Base-by-base conservation (phyloP, 2,329 filamentous ascomycete species). In the Exophiala aquamarina region DNA sequence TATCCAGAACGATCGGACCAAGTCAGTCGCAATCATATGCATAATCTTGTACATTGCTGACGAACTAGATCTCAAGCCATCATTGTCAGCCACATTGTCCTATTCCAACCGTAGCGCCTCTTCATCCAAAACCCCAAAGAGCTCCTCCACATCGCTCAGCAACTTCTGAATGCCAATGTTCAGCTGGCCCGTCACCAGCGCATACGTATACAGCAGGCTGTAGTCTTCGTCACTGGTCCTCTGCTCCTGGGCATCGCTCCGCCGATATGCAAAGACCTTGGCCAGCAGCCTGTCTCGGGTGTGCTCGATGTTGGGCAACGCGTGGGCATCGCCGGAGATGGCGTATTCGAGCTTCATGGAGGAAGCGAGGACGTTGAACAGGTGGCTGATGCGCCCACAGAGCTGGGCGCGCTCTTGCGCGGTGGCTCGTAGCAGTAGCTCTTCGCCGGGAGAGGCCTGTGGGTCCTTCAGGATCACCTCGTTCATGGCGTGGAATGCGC, bases 401-500 rank as follows among this genome's bases (percentile, higher is more conserved):
- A 98, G 76, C 52, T 91, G 83, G 8, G 79, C 81, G 43, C 93
- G 81, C 68, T 98, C 92, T 7, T 81, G 74, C 3, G 81, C 77
- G 1, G 93, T 97, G 64, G 87, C 90, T 53, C 81, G 77, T 29
- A 98, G 72, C 29, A 97, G 78, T 7, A 86, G 84, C 46, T 85
- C 82, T 69, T 97, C 92, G 3, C 92, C 91, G 19, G 85, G 80
- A 2, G 84, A 89, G 1, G 89, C 79, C 29, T 79, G 79, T 9
- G 84, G 74, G 49, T 92, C 87, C 61, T 91, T 92, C 62, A 87
- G 78, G 29, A 95, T 90, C 53, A 96, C 84, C 9, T 96, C 81
- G 54, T 92, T 94, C 89, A 98, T 95, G 41, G 91, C 89, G 63
- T 97, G 91, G 66, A 98, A 96, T 29, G 89, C 86, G 67, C 96